Base-by-base conservation (phyloP, 495 filamentous ascomycete genomes). In the Talaromyces proteolyticus region DNA sequence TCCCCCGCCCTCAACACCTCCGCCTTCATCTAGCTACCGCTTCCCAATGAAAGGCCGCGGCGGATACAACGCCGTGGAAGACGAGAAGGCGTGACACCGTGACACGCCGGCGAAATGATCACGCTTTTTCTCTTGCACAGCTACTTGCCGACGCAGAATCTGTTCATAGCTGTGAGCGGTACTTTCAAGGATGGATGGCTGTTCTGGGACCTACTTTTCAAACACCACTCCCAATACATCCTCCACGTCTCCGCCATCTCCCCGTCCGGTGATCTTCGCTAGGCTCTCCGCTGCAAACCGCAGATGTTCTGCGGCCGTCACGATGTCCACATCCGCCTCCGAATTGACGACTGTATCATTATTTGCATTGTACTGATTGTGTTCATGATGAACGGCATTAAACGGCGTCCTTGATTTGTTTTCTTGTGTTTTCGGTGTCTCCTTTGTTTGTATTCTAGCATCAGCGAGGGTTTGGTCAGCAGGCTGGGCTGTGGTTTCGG, bases 141-240 rank as follows among this genome's bases (percentile, higher is more conserved):
- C 74, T 58, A 88, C 57, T 88, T 88, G 29, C 84, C 84, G n/a
- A 88, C 84, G 54, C 84, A 88, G 62, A 86, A 88, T 54, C 73
- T 79, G 47, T 47, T 49, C 52, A 29, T 51, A 69, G 58, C 50
- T 49, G 16, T 20, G 5, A 10, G n/a, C n/a, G n/a, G n/a, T n/a
- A n/a, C n/a, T n/a, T n/a, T n/a, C 26, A 20, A 47, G 20, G 45
- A 19, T 37, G 45, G 39, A 48, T 22, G 21, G 34, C 19, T 43
- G 22, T 46, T 39, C 45, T 1, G 52, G 45, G 47, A 73, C 75
- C 59, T 61, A 93, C 87, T 95, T 97, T 65, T 99, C 92, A 70
- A 99, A 97, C 2, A 99, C 91, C 36, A 97, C 92, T 1, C 94
- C 94, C 51, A 99, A 68, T 2, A 97, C 90, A 59, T 97, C 93